Percentiles rank a stretch among this genome's conserved stretches.
phyloP scores from a whole-genome alignment of 2,329 filamentous ascomycete genomes.

The Mycocentrospora acerina region DNA sequence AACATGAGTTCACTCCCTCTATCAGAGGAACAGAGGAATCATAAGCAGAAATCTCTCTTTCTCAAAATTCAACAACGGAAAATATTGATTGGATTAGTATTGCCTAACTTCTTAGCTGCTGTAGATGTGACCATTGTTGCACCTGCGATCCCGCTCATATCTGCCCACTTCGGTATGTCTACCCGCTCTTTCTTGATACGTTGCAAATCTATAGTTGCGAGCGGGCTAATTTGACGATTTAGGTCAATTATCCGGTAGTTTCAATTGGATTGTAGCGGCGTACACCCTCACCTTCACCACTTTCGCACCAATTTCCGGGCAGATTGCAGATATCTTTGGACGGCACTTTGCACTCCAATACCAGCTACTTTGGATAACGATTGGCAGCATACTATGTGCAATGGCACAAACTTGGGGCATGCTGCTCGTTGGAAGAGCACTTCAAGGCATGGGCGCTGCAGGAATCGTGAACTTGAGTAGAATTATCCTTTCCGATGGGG shows the following conservation, averaged over 20 bases:
- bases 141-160: slow-evolving; percentile 63
- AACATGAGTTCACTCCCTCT: too few relatives aligned
- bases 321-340: slow-evolving; percentile 66
- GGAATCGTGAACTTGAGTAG: slow-evolving; percentile 63
- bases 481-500: slow-evolving; percentile 65
- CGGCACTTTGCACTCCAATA: slow-evolving; percentile 61
- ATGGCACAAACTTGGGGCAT: slow-evolving; percentile 60
- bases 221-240: too few relatives aligned
- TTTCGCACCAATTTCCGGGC: slow-evolving; percentile 67
- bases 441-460: slow-evolving; percentile 64
- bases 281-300: slow-evolving; percentile 69
- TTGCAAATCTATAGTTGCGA: too few relatives aligned
- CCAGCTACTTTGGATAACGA: slow-evolving; percentile 52
- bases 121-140: slow-evolving; percentile 67
- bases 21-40: slow-evolving; percentile 13
- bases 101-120: slow-evolving; percentile 63
- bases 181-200: not conserved
- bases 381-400: slow-evolving; percentile 64
- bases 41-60: too few relatives aligned
- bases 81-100: slow-evolving; percentile 59
- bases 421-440: slow-evolving; percentile 62
- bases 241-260: slow-evolving; percentile 57
- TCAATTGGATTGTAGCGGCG: slow-evolving; percentile 65
- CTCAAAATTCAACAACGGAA: slow-evolving; percentile 58
- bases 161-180: slow-evolving; percentile 62